Evolutionary conservation across 192 early-diverging fungal genomes (phyloP).

Genomic region (Podila minutissima): DNA sequence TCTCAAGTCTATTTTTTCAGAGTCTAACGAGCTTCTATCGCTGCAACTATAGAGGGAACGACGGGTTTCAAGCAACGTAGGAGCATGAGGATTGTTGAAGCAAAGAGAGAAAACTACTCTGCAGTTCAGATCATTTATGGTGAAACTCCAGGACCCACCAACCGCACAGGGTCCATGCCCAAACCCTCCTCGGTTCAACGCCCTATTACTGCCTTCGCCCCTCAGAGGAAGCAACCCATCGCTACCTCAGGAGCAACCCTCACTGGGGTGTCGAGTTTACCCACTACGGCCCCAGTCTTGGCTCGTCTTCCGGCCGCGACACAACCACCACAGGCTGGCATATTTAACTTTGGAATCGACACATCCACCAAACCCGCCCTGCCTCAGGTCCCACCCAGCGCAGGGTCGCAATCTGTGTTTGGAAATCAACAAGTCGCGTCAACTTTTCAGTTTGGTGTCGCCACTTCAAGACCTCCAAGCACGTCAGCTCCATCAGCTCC

Average conservation of each 20-base stretch:
- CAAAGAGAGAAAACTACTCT: constrained; percentile 20
- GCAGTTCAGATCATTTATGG: constrained; percentile 28
- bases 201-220: too few species aligned
- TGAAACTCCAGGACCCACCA: constrained; percentile 16
- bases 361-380: background rate
- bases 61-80: constrained; percentile 24
- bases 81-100: constrained; percentile 32
- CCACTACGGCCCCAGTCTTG: too few species aligned
- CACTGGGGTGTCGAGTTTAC: too few species aligned
- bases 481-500: background rate
- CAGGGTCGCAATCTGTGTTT: background rate
- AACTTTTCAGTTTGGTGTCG: background rate
- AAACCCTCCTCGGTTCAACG: background rate
- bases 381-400: background rate
- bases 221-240: too few species aligned
- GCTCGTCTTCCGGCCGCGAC: background rate
- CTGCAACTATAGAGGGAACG: constrained; percentile 7
- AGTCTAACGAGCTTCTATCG: too few species aligned
- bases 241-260: too few species aligned
- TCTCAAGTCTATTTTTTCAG: background rate
- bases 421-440: background rate
- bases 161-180: background rate
- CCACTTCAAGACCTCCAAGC: background rate
- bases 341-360: background rate
- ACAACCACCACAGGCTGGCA: background rate